Percentiles rank a stretch among this genome's conserved stretches.
Evolutionary conservation across 306 rosid genomes (phyloP).

Genomic region (Cyclanthera cordifolia): DNA sequence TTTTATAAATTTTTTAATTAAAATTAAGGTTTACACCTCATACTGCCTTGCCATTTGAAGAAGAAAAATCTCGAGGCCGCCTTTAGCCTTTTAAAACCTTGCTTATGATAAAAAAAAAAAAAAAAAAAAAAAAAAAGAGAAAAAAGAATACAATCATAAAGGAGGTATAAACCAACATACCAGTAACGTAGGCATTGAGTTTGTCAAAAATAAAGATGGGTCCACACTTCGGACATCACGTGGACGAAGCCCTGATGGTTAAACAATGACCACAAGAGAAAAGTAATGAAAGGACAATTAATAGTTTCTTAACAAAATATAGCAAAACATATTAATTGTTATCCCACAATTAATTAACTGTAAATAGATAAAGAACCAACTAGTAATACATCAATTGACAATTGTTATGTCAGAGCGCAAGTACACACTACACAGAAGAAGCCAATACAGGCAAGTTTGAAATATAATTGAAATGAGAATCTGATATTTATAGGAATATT

Average conservation of each 20-base stretch:
- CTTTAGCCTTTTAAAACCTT: too few relatives aligned
- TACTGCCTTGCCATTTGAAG: too few relatives aligned
- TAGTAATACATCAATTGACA: not conserved
- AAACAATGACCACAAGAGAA: conserved; percentile 6
- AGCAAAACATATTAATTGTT: not conserved
- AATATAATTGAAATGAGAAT: conserved; percentile 9
- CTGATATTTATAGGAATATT: not conserved
- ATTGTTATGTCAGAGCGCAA: not conserved
- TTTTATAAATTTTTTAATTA: too few relatives aligned
- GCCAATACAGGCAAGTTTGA: not conserved
- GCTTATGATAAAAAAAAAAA: too few relatives aligned
- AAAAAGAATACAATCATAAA: not conserved
- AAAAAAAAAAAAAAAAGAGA: too few relatives aligned
- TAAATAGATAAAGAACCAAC: not conserved
- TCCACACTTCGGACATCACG: conserved; percentile 96
- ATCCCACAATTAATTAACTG: not conserved
- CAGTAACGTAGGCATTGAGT: conserved; percentile 84
- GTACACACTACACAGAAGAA: not conserved
- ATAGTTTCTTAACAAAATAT: not conserved
- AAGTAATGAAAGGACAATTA: not conserved
- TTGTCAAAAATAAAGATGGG: conserved; percentile 87
- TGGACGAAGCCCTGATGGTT: conserved; percentile 78
- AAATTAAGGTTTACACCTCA: too few relatives aligned
- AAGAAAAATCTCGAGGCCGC: too few relatives aligned
- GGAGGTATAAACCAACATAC: conserved; percentile 26